phyloP scores from a whole-genome alignment of 1,139 yeast species.

The Magnusiomyces paraingens region DNA sequence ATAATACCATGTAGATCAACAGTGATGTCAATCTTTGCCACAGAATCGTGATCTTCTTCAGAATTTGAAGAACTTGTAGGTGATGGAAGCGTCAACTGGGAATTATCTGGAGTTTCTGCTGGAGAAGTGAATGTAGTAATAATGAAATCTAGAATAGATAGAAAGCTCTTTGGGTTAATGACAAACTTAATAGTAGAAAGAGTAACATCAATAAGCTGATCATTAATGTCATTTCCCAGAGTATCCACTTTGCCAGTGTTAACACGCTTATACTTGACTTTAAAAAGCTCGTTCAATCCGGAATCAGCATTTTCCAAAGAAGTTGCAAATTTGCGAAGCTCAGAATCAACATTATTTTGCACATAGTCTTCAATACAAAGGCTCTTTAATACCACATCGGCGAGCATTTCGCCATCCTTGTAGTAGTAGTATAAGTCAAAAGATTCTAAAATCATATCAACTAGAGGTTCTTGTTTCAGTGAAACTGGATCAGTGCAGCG shows the following conservation, averaged over 20 bases:
- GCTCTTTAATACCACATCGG: conserved; percentile 58
- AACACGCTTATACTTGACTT: conserved; percentile 47
- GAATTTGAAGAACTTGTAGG: neutral
- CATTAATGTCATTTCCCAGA: conserved; percentile 44
- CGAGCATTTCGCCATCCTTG: conserved; percentile 55
- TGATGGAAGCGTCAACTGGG: neutral
- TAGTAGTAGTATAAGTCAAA: conserved; percentile 55
- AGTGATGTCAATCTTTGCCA: conserved; percentile 53
- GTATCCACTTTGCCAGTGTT: conserved; percentile 20
- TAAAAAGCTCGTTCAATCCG: conserved; percentile 47
- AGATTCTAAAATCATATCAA: conserved; percentile 65
- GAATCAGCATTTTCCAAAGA: conserved; percentile 46
- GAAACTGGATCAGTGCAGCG: conserved; percentile 61
- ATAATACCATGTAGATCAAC: conserved; percentile 69
- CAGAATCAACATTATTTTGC: conserved; percentile 55
- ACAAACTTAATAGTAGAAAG: conserved; percentile 77
- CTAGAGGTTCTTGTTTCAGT: conserved; percentile 58
- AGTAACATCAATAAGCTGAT: conserved; percentile 67
- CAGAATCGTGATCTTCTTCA: conserved; percentile 4
- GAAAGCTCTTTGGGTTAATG: conserved; percentile 67
- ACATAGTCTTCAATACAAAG: conserved; percentile 70
- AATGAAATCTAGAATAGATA: conserved; percentile 73
- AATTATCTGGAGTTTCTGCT: conserved; percentile 40
- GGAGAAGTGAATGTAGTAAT: conserved; percentile 83
- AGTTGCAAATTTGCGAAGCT: conserved; percentile 63